Base-by-base conservation (phyloP, 148 eudicot species). In the Polygonum maritimum region DNA sequence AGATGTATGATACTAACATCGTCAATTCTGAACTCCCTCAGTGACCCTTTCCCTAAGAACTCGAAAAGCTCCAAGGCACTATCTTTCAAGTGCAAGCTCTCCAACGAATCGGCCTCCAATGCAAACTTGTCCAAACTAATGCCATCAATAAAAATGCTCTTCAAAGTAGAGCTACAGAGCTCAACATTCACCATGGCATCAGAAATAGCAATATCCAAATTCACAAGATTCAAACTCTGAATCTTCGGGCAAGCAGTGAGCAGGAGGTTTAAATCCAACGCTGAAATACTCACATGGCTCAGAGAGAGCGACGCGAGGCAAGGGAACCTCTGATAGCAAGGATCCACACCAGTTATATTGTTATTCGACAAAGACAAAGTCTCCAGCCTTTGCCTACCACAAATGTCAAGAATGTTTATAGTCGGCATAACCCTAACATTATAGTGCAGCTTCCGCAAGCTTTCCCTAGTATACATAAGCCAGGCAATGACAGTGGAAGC, bases 1-100 rank as follows among this genome's bases (percentile, higher is more conserved):
- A 95, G 90, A 82, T 95, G 97, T 75, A 94, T 87, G 63, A 94
- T 88, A 80, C 97, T 92, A 74, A 90, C 97, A 90, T 92, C 98
- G 80, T 92, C 91, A 31, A 90, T 82, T 83, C 81, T 88, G 58
- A 94, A 86, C 76, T 67, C 69, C 81, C 75, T 89, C 85, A 94
- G 76, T 18, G 82, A 82, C 83, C 94, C 96, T 76, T 92, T 90
- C 75, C 94, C 89, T 52, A 89, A 78, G 79, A 90, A 89, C 81
- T 90, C 96, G 67, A 92, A 94, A 49, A 80, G 86, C 82, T 90
- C 98, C 69, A 90, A 85, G 2, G 93, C 87, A 79, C 95, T 90
- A 67, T 94, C 93, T 82, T 86, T 94, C 83, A 94, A 80, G 72
- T 94, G 98, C 87, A 94, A 82, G 70, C 84, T 87, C 81, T 91